phyloP scores from a whole-genome alignment of 2,329 filamentous ascomycete genomes.

The Exutisphaerella laricina region DNA sequence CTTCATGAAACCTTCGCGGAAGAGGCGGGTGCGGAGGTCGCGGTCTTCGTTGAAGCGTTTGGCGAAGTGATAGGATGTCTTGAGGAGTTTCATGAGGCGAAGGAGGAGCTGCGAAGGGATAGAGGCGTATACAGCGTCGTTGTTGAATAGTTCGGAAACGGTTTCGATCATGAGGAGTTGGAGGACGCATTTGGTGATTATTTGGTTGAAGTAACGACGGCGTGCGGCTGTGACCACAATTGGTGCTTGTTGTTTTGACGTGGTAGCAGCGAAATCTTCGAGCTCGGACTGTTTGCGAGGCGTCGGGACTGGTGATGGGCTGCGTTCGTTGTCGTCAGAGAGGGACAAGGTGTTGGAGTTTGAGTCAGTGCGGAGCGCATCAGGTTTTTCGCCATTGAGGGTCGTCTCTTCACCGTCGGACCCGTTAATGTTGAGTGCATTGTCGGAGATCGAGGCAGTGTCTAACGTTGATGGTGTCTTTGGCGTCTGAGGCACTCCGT shows the following conservation, averaged over 20 bases:
- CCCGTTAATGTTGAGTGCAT: constrained; percentile 42
- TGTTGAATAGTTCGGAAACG: constrained; percentile 96
- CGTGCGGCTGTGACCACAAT: constrained; percentile 89
- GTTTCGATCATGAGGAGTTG: constrained; percentile 99
- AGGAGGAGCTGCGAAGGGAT: constrained; percentile 88
- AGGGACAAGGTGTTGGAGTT: constrained; percentile 16
- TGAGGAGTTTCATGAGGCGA: constrained; percentile 86
- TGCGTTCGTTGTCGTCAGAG: constrained; percentile 15
- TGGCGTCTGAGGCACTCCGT: constrained; percentile 18
- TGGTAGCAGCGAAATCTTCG: constrained; percentile 77
- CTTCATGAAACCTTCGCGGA: constrained; percentile 99
- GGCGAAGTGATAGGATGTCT: constrained; percentile 94
- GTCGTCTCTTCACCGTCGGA: constrained; percentile 18
- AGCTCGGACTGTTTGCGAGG: constrained; percentile 44
- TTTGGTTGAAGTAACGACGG: constrained; percentile 95
- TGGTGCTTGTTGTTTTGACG: constrained; percentile 67
- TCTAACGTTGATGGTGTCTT: constrained; percentile 14
- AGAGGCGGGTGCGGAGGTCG: constrained; percentile 86
- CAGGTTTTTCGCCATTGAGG: constrained; percentile 19
- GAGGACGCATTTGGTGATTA: constrained; percentile 96
- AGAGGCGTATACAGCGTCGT: constrained; percentile 86
- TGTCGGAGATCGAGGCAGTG: constrained; percentile 24
- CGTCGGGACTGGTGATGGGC: constrained; percentile 13
- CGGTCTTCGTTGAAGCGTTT: constrained; percentile 98
- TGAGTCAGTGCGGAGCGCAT: constrained; percentile 10